Evolutionary conservation across 2,329 filamentous ascomycete genomes (phyloP).

Genomic region (Fusarium metavorans): DNA sequence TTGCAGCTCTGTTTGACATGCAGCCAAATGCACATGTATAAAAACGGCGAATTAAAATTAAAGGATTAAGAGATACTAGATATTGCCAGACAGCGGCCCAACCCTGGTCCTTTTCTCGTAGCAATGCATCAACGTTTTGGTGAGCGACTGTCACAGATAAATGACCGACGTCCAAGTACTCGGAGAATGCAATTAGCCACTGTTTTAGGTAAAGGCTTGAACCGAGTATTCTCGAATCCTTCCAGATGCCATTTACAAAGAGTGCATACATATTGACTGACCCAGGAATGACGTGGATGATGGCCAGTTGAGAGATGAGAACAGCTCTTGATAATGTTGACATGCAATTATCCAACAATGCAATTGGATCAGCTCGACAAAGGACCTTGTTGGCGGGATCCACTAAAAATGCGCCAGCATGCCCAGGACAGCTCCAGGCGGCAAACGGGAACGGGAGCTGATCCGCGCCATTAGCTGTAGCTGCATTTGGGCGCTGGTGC

Average conservation of each 20-base stretch:
- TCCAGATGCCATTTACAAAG: background rate
- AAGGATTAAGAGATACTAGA: background rate
- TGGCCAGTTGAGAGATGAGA: background rate
- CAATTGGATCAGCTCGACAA: too few relatives aligned
- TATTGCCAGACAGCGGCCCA: background rate
- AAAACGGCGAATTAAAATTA: background rate
- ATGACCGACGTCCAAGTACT: background rate
- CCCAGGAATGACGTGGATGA: conserved; percentile 23
- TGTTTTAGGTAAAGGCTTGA: background rate
- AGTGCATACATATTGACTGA: background rate
- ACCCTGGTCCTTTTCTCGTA: background rate
- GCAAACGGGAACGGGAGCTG: conserved; percentile 13
- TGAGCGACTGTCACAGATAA: background rate
- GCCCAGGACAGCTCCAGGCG: background rate
- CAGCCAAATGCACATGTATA: background rate
- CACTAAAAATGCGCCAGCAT: background rate
- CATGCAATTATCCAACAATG: too few relatives aligned
- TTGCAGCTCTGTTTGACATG: background rate
- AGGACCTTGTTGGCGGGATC: conserved; percentile 19
- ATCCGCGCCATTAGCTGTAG: conserved; percentile 7
- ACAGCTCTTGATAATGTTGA: background rate
- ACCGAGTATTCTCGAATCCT: background rate
- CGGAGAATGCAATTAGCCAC: background rate
- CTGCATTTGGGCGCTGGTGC: conserved; percentile 10
- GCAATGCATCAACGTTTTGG: background rate